Evolutionary conservation across 78 protist species (phyloP).

Genomic region (Dictyostelium capitatum): DNA sequence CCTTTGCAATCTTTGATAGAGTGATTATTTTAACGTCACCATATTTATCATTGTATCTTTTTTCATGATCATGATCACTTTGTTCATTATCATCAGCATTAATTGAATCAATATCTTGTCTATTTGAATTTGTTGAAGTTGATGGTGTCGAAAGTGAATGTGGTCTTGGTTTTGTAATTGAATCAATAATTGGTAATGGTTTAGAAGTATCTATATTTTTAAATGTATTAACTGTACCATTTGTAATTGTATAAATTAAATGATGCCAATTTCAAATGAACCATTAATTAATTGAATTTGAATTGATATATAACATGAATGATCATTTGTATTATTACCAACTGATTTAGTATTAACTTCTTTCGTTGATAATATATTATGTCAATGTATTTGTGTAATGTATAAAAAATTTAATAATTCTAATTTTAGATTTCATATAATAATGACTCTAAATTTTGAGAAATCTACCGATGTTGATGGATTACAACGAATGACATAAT

Average conservation of each 20-base stretch:
- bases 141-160: not conserved
- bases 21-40: not conserved
- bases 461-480: too few species aligned
- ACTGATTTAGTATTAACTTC: not conserved
- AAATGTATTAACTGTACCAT: not conserved
- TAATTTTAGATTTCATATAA: too few species aligned
- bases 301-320: not conserved
- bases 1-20: not conserved
- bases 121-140: not conserved
- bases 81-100: not conserved
- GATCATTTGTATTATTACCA: not conserved
- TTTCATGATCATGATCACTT: not conserved
- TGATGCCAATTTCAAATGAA: constrained; percentile 17
- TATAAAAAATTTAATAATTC: too few species aligned
- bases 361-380: not conserved
- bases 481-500: too few species aligned
- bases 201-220: not conserved
- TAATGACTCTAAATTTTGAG: too few species aligned
- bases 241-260: not conserved
- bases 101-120: not conserved
- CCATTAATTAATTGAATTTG: not conserved
- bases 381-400: not conserved
- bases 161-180: constrained; percentile 1
- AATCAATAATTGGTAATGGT: not conserved
- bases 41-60: not conserved